A percentile compares a stretch with the other conserved stretches of the same genome.
Evolutionary conservation across 129 eudicot species (phyloP).

Genomic region (Tagetes patula): DNA sequence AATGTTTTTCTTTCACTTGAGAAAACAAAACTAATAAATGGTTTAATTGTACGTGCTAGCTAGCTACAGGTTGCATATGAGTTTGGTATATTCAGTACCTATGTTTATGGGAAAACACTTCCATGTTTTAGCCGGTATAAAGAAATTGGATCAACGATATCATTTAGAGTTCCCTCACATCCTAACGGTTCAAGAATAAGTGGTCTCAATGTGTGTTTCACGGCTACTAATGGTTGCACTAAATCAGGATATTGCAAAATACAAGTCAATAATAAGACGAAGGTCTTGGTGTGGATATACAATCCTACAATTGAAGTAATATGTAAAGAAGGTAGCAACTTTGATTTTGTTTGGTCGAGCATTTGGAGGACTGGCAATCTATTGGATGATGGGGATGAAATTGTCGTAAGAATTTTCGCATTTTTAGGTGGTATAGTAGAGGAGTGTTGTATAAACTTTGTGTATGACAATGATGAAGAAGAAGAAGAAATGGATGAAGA

Average conservation of each 20-base stretch:
- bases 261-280: conserved; percentile 14
- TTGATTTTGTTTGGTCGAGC: neutral
- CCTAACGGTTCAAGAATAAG: neutral
- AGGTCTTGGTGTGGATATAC: conserved; percentile 12
- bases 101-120: neutral
- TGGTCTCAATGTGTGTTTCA: conserved; percentile 12
- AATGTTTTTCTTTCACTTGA: neutral
- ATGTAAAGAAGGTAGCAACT: neutral
- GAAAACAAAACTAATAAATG: neutral
- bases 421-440: neutral
- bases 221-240: neutral
- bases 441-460: conserved; percentile 8
- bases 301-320: neutral
- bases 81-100: conserved; percentile 23
- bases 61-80: conserved; percentile 8
- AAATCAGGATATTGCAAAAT: too few species aligned
- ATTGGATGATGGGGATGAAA: conserved; percentile 13
- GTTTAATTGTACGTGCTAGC: neutral
- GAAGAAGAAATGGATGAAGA: neutral
- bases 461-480: conserved; percentile 9
- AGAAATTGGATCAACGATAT: conserved; percentile 9
- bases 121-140: neutral
- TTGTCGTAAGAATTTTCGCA: neutral
- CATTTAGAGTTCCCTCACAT: conserved; percentile 14
- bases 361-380: conserved; percentile 21